Base-by-base conservation (phyloP, 208 protist species). In the Strigomonas galati region DNA sequence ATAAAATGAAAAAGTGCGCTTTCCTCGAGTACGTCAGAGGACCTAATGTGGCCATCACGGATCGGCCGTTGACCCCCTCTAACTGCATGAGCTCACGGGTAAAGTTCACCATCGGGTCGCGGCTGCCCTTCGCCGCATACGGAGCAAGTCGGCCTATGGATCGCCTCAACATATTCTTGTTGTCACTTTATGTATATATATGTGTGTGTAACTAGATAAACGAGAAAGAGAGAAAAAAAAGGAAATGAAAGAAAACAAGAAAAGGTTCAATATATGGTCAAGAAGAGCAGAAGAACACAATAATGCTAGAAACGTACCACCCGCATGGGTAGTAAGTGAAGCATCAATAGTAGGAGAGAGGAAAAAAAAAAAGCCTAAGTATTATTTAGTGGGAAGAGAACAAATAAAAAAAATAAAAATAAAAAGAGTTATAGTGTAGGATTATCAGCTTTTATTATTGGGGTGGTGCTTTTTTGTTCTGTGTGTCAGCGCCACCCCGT, bases 1-100 rank as follows among this genome's bases (percentile, higher is more conserved):
- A 37, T 6, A 28, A 56, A 10, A 87, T 71, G 21, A 81, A 24
- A 19, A 58, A 17, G 15, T 51, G 60, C 32, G 69, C 73, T 69
- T 65, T 26, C 1, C 31, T 59, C 4, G 71, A 56, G 48, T 58
- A 65, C 17, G 57, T 71, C 55, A n/a, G 48, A 23, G 73, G 69
- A 10, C 79, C 35, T 52, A 49, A n/a, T 21, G 26, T 55, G 30
- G n/a, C 28, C 48, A 56, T 55, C 53, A 70, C 19, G 17, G 43
- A 17, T 19, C 53, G 23, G 17, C 55, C 58, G n/a, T 64, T 0
- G 23, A 62, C 43, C 19, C 55, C 52, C 7, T 51, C 14, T 59
- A 59, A 7, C 30, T 3, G 4, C 54, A 59, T 40, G 4, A 59
- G 23, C 30, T 59, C 27, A 7, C 54, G 54, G 4, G 54, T 59